Base-by-base conservation (phyloP, 768 basidiomycete species). In the Pulveroboletus sp. region DNA sequence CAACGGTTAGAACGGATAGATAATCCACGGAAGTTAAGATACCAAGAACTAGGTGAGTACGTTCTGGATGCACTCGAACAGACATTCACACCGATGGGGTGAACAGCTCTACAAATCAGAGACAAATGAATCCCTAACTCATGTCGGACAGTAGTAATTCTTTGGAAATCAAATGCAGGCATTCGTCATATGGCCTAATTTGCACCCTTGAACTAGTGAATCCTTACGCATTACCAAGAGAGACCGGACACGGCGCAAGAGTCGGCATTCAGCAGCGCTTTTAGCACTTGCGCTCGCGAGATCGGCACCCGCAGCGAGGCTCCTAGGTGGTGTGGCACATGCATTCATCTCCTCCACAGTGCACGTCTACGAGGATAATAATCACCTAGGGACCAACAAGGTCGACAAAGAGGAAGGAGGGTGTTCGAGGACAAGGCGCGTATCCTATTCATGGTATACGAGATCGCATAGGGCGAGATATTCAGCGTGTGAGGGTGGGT, bases 1-100 rank as follows among this genome's bases (percentile, higher is more conserved):
- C 54, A 56, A n/a, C 74, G 77, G 53, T 74, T 95, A 47, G 66
- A 76, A 53, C 65, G 63, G 33, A 67, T 92, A 7, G 94, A 97
- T 70, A 76, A 79, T 5, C 71, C 75, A 56, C 74, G 94, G 50
- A 72, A 69, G 48, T 72, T 70, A 47, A 76, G 93, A 59, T 96
- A 97, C 65, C 63, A 72, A 51, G 84, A 86, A 31, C 67, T 89
- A 43, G 73, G 86, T 80, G 50, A 61, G 79, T 57, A 17, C 8
- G 28, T 21, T 28, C 15, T 24, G 9, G 13, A 10, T 39, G 8
- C 37, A 13, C 10, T 43, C 21, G 27, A 9, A 4, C 31, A 1
- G 40, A 33, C 1, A 18, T 41, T 51, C 17, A 51, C 35, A 27
- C 43, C 1, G n/a, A 11, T 11, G 28, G 32, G 24, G 40, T 26